Evolutionary conservation across 305 asterid species (phyloP).

Genomic region (Solanum hybrid): DNA sequence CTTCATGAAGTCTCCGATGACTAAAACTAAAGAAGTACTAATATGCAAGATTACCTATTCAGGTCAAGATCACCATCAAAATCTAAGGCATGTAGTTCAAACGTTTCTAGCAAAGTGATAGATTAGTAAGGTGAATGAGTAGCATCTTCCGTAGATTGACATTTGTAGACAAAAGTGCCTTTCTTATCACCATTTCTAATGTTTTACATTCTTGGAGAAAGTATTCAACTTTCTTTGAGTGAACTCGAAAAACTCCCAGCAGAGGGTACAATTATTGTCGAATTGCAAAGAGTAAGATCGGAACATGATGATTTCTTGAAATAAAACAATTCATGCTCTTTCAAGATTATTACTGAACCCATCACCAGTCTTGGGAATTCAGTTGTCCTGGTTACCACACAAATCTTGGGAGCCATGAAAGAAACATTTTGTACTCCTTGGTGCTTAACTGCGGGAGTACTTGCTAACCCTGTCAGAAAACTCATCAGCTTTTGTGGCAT

Average conservation of each 20-base stretch:
- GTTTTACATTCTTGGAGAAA: conserved; percentile 51
- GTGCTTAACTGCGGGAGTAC: neutral
- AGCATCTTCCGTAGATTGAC: too few species aligned
- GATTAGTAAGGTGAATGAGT: conserved; percentile 14
- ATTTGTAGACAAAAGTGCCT: too few species aligned
- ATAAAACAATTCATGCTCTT: neutral
- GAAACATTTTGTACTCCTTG: neutral
- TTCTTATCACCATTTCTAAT: conserved; percentile 16
- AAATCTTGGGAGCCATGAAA: neutral
- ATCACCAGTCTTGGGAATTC: neutral
- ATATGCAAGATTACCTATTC: conserved; percentile 30
- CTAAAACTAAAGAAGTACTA: neutral
- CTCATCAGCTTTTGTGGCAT: too few species aligned
- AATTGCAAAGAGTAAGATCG: conserved; percentile 75
- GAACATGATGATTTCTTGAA: conserved; percentile 54
- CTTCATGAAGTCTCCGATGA: neutral
- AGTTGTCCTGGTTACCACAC: neutral
- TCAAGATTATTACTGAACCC: neutral
- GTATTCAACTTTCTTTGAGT: conserved; percentile 75
- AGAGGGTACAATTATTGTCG: conserved; percentile 72
- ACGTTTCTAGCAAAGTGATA: conserved; percentile 53
- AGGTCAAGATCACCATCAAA: conserved; percentile 22
- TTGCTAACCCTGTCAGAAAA: too few species aligned
- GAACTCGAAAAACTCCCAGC: conserved; percentile 45
- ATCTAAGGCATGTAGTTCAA: conserved; percentile 49